phyloP scores from a whole-genome alignment of 495 filamentous ascomycete species.

The Thozetella sp. region DNA sequence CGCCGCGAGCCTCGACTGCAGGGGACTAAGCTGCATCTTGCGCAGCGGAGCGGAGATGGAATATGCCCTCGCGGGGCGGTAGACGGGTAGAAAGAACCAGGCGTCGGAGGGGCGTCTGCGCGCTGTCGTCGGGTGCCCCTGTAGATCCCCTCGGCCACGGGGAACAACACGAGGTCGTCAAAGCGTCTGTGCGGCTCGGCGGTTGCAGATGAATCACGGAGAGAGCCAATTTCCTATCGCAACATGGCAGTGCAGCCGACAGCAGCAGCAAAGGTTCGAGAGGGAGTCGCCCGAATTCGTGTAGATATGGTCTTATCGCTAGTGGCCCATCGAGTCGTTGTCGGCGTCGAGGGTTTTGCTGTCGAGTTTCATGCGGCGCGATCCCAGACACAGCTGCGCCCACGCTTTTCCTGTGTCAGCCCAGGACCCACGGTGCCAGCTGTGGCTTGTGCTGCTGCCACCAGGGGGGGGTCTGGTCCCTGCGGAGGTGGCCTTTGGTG shows the following conservation, averaged over 20 bases:
- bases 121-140: slow-evolving; percentile 6
- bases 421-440: not conserved
- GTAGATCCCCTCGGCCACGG: no score
- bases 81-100: slow-evolving; percentile 1
- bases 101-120: not conserved
- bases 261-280: no score
- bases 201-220: no score
- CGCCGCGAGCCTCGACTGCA: slow-evolving; percentile 72
- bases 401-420: not conserved
- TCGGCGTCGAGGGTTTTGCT: not conserved
- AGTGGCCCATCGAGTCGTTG: not conserved
- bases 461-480: not conserved
- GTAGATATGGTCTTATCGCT: not conserved
- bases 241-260: no score
- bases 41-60: not conserved
- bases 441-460: not conserved
- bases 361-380: slow-evolving; percentile 1
- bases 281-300: not conserved
- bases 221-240: no score
- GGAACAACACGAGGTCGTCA: no score
- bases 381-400: not conserved
- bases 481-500: not conserved
- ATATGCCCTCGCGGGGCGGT: slow-evolving; percentile 37
- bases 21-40: slow-evolving; percentile 63
- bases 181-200: no score